phyloP scores from a whole-genome alignment of 768 basidiomycete genomes.

The Tricholoma matsutake region DNA sequence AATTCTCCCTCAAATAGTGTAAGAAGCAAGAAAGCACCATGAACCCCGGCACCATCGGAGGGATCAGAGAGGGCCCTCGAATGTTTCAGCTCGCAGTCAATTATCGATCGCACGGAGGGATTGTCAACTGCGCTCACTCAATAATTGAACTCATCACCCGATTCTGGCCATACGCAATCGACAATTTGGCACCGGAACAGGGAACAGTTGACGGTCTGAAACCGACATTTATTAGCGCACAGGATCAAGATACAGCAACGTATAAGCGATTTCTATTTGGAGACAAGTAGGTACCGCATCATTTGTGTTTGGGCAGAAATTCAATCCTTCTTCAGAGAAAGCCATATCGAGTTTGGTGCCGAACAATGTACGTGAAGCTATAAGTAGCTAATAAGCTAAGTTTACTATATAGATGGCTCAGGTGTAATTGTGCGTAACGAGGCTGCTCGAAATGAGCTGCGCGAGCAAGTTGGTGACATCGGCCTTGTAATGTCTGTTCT shows the following conservation, averaged over 20 bases:
- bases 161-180: slow-evolving; percentile 67
- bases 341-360: slow-evolving; percentile 56
- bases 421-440: slow-evolving; percentile 71
- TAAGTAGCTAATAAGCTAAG: not conserved
- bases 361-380: slow-evolving; percentile 49
- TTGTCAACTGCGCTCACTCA: slow-evolving; percentile 65
- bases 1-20: slow-evolving; percentile 2
- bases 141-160: slow-evolving; percentile 57
- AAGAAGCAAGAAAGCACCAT: slow-evolving; percentile 8
- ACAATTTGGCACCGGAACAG: slow-evolving; percentile 50
- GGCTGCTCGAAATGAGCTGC: slow-evolving; percentile 43
- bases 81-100: slow-evolving; percentile 62
- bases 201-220: slow-evolving; percentile 51
- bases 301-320: not conserved
- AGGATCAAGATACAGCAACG: slow-evolving; percentile 36
- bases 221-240: slow-evolving; percentile 55
- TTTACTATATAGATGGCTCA: slow-evolving; percentile 19
- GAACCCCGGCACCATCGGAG: not conserved
- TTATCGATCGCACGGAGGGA: slow-evolving; percentile 70
- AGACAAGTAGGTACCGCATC: slow-evolving; percentile 36
- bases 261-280: slow-evolving; percentile 58
- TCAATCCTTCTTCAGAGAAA: slow-evolving; percentile 32
- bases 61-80: slow-evolving; percentile 11
- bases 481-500: slow-evolving; percentile 54
- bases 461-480: slow-evolving; percentile 51